Percentiles rank a stretch among this genome's conserved stretches.
phyloP scores from a whole-genome alignment of 768 basidiomycete species.

The Leucocoprinus leucothites region DNA sequence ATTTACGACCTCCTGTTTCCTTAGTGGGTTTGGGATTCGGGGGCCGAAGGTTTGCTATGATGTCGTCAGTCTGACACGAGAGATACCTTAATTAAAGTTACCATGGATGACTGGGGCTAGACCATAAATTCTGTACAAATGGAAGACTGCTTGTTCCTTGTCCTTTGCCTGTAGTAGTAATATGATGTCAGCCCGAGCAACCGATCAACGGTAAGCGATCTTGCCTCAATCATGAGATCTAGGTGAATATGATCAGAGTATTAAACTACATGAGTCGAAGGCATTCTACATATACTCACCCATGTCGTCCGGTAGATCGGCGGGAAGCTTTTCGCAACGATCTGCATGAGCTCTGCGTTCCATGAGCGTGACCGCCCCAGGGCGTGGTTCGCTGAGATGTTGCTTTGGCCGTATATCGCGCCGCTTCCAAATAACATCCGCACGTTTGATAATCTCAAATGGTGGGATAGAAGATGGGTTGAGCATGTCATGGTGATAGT shows the following conservation, averaged over 20 bases:
- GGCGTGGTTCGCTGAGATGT: slow-evolving; percentile 88
- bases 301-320: slow-evolving; percentile 64
- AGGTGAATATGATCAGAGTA: slow-evolving; percentile 14
- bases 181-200: slow-evolving; percentile 6
- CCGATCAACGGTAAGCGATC: background rate
- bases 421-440: slow-evolving; percentile 68
- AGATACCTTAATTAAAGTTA: slow-evolving; percentile 23
- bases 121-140: slow-evolving; percentile 76
- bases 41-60: slow-evolving; percentile 41
- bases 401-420: slow-evolving; percentile 89
- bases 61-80: background rate
- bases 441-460: slow-evolving; percentile 64
- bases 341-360: slow-evolving; percentile 86
- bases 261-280: slow-evolving; percentile 8
- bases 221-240: slow-evolving; percentile 85
- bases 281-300: slow-evolving; percentile 31
- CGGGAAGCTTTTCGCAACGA: slow-evolving; percentile 67
- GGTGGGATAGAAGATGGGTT: slow-evolving; percentile 59
- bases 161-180: slow-evolving; percentile 60
- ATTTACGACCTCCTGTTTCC: slow-evolving; percentile 43
- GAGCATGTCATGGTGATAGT: slow-evolving; percentile 84
- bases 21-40: slow-evolving; percentile 38
- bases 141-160: slow-evolving; percentile 91
- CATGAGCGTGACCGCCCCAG: slow-evolving; percentile 80
- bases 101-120: slow-evolving; percentile 63